Evolutionary conservation across 1,284 basidiomycete genomes (phyloP).

Genomic region (Fistulina hepatica): DNA sequence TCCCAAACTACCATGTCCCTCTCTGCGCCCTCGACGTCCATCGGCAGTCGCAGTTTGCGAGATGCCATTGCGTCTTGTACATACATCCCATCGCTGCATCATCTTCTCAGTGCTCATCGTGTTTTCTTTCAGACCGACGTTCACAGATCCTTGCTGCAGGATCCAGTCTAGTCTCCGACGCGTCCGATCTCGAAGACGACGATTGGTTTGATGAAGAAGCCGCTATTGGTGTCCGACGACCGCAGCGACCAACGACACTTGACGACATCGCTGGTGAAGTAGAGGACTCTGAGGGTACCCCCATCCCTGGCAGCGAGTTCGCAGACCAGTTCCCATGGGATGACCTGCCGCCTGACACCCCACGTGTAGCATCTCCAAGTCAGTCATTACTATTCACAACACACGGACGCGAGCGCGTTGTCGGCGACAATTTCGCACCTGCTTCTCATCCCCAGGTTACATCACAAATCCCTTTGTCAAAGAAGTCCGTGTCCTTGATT

Average conservation of each 20-base stretch:
- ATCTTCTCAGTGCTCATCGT: not conserved
- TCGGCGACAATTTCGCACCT: not conserved
- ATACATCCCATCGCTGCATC: not conserved
- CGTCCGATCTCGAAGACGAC: constrained; percentile 28
- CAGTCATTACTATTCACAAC: not conserved
- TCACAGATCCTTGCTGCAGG: constrained; percentile 51
- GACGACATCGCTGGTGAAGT: constrained; percentile 13
- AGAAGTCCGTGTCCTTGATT: not conserved
- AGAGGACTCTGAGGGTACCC: constrained; percentile 16
- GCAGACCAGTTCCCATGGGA: constrained; percentile 36
- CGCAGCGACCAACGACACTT: constrained; percentile 15
- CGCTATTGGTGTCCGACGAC: constrained; percentile 13
- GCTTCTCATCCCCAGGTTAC: not conserved
- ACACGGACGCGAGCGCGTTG: not conserved
- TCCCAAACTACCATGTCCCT: constrained; percentile 7
- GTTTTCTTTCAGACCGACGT: constrained; percentile 40
- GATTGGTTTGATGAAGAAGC: constrained; percentile 25
- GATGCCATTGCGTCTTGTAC: not conserved
- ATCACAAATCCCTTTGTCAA: not conserved
- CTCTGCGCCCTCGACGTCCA: constrained; percentile 1
- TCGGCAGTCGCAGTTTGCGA: not conserved
- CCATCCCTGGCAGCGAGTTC: constrained; percentile 15
- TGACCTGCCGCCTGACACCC: constrained; percentile 21
- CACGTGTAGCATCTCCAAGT: not conserved
- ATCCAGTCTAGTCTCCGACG: constrained; percentile 40